These are phyloP conservation scores for Cryomyces antarcticus DNA, from an alignment of 495 filamentous ascomycete genomes.

Conservation along the genomic window DNA sequence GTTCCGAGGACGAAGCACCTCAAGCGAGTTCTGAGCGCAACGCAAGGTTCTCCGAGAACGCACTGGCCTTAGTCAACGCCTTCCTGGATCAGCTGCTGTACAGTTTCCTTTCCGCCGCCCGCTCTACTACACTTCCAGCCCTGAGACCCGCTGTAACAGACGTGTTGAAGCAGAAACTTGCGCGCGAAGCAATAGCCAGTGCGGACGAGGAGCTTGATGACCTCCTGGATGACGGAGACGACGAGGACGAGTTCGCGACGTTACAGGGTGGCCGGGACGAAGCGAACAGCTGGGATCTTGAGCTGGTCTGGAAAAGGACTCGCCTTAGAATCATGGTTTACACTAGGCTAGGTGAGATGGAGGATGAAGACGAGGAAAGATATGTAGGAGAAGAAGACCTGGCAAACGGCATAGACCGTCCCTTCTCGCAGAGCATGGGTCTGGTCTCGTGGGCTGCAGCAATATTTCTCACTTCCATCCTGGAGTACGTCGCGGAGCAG, in stretches of 20 bases:
- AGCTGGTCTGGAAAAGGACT: constrained; percentile 77
- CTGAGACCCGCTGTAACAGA: constrained; percentile 73
- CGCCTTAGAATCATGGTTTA: constrained; percentile 95
- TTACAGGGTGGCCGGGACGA: constrained; percentile 31
- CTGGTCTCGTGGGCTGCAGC: constrained; percentile 80
- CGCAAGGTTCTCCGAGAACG: constrained; percentile 41
- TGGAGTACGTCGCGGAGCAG: constrained; percentile 89
- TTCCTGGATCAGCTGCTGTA: constrained; percentile 90
- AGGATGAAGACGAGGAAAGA: constrained; percentile 89
- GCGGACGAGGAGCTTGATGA: constrained; percentile 84
- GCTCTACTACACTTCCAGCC: constrained; percentile 57
- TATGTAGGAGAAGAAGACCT: constrained; percentile 55
- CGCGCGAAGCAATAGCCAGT: constrained; percentile 64
- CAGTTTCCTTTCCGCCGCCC: constrained; percentile 60
- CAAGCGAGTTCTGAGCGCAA: constrained; percentile 37
- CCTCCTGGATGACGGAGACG: constrained; percentile 56
- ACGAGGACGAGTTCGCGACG: constrained; percentile 44
- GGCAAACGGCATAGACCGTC: constrained; percentile 26
- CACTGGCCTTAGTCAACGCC: constrained; percentile 65
- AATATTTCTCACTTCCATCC: constrained; percentile 84
- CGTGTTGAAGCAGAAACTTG: constrained; percentile 72
- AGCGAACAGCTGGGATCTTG: constrained; percentile 54
- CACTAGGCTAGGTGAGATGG: constrained; percentile 86
- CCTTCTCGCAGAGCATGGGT: constrained; percentile 30
- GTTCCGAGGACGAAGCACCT: constrained; percentile 42